Evolutionary conservation across 148 eudicot species (phyloP).

Genomic region (Polygonum maritimum): DNA sequence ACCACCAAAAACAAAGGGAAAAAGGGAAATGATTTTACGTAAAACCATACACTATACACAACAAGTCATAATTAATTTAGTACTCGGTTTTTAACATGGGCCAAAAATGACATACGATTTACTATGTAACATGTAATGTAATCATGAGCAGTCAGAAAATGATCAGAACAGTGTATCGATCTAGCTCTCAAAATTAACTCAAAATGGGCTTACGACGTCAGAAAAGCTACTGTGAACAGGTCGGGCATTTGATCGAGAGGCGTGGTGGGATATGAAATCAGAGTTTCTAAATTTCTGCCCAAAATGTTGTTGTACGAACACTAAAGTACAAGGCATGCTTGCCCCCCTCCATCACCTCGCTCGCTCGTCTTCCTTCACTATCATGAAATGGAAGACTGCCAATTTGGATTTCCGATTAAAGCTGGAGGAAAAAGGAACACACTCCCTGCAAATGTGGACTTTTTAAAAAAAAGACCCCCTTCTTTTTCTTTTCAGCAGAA

Average conservation of each 20-base stretch:
- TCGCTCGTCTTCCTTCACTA: not conserved
- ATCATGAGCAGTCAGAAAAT: constrained; percentile 1
- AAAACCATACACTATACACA: too few species aligned
- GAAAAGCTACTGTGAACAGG: not conserved
- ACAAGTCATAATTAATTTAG: not conserved
- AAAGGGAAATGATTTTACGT: not conserved
- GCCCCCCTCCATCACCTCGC: not conserved
- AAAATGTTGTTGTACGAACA: not conserved
- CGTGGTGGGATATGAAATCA: constrained; percentile 9
- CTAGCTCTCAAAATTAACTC: not conserved
- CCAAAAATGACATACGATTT: too few species aligned
- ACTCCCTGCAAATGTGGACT: too few species aligned
- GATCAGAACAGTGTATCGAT: not conserved
- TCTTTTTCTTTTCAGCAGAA: too few species aligned
- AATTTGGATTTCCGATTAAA: not conserved
- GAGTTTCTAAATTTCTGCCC: constrained; percentile 5
- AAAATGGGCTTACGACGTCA: not conserved
- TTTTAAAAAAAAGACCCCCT: too few species aligned
- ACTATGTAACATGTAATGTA: not conserved
- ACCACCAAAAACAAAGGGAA: not conserved
- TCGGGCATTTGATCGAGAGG: not conserved
- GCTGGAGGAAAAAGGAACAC: not conserved
- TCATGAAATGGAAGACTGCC: not conserved
- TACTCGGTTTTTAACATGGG: too few species aligned
- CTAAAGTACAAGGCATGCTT: not conserved